phyloP scores from a whole-genome alignment of 495 filamentous ascomycete species.

The Monascus purpureus region DNA sequence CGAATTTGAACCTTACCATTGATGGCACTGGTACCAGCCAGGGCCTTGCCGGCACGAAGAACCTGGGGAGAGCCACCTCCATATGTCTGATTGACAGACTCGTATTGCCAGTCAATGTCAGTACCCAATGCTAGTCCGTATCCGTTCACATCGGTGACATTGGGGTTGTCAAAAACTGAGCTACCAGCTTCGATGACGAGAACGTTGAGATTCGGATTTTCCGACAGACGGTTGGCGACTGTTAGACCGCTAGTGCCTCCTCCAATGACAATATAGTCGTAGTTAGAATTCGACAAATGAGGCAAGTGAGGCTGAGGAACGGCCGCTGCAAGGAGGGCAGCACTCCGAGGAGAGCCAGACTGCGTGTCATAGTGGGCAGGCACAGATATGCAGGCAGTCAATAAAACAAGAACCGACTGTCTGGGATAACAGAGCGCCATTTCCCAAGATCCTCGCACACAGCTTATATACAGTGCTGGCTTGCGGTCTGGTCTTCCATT shows the following conservation, averaged over 20 bases:
- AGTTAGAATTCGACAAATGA: slow-evolving; percentile 1
- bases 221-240: slow-evolving; percentile 39
- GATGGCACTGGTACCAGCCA: slow-evolving; percentile 39
- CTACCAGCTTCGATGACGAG: slow-evolving; percentile 41
- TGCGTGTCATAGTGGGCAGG: too few species aligned
- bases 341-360: too few species aligned
- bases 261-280: slow-evolving; percentile 38
- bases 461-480: too few species aligned
- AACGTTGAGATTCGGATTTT: slow-evolving; percentile 28
- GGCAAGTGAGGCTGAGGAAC: too few species aligned
- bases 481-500: too few species aligned
- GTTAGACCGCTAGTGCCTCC: slow-evolving; percentile 40
- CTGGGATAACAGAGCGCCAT: too few species aligned
- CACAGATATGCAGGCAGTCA: too few species aligned
- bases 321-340: too few species aligned
- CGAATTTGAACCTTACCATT: slow-evolving; percentile 32
- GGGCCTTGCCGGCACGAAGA: slow-evolving; percentile 33
- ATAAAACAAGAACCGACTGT: too few species aligned
- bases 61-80: slow-evolving; percentile 17
- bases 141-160: slow-evolving; percentile 28
- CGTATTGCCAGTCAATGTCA: slow-evolving; percentile 38
- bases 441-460: too few species aligned
- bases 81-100: slow-evolving; percentile 29
- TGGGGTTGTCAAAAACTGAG: slow-evolving; percentile 31
- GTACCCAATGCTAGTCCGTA: slow-evolving; percentile 30